Conservation (phyloP, 2,329 filamentous ascomycete genomes). For the Pyrenophora teres region DNA sequence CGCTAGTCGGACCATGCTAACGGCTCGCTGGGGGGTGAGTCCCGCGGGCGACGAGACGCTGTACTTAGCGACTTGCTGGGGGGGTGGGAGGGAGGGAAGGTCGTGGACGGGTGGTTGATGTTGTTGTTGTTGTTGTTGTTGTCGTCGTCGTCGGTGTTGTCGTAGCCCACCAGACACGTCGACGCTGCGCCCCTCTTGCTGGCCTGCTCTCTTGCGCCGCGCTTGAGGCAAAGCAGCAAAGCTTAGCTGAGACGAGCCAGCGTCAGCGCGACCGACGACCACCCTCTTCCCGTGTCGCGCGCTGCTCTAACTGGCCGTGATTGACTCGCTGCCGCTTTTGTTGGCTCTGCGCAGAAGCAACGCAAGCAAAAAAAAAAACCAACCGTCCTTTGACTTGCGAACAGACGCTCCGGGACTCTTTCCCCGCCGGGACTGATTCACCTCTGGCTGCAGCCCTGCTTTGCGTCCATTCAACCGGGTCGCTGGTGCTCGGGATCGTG, state of each 20-base stretch:
- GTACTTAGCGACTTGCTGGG: neutral
- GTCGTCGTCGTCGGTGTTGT: neutral
- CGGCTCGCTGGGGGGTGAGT: conserved; percentile 24
- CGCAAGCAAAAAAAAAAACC: conserved; percentile 22
- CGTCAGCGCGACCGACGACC: conserved; percentile 27
- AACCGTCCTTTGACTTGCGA: conserved; percentile 11
- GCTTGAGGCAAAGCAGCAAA: too few relatives aligned
- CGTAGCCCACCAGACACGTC: conserved; percentile 4
- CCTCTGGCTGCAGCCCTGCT: conserved; percentile 18
- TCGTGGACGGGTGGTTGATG: too few relatives aligned
- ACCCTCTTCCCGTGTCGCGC: conserved; percentile 8
- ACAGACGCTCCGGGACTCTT: conserved; percentile 34
- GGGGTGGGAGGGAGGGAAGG: too few relatives aligned
- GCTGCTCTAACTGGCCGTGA: conserved; percentile 11
- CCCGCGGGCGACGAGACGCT: neutral
- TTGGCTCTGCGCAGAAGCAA: conserved; percentile 37
- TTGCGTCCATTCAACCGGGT: conserved; percentile 26
- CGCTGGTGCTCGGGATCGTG: conserved; percentile 40
- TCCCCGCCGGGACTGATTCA: conserved; percentile 28
- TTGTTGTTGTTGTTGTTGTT: neutral
- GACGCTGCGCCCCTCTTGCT: too few relatives aligned
- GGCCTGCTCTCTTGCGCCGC: too few relatives aligned
- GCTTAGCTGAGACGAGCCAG: conserved; percentile 35
- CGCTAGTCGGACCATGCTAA: conserved; percentile 22
- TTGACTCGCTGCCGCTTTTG: conserved; percentile 27